Conservation (phyloP, 73 alveolate genomes). For the Symbiodinium pilosum region DNA sequence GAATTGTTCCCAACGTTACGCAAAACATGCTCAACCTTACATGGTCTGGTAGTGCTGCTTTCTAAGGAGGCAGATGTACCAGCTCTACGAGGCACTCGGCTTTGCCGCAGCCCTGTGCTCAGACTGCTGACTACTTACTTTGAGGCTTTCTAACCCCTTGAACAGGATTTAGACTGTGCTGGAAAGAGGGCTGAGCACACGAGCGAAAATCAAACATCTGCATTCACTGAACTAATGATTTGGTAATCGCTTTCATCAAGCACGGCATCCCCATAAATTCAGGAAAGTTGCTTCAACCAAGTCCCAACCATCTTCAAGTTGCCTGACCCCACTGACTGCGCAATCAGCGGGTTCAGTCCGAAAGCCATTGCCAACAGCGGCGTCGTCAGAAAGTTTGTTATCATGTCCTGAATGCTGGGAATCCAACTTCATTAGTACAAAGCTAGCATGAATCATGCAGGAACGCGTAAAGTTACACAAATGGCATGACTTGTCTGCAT, state of each 20-base stretch:
- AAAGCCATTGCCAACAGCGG: slow-evolving; percentile 83
- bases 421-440: too few relatives aligned
- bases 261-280: not conserved
- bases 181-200: not conserved
- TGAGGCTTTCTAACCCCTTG: too few relatives aligned
- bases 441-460: too few relatives aligned
- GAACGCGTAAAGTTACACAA: too few relatives aligned
- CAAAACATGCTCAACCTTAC: slow-evolving; percentile 42
- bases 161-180: not conserved
- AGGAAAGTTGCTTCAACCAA: slow-evolving; percentile 48
- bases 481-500: too few relatives aligned
- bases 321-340: slow-evolving; percentile 77
- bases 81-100: too few relatives aligned
- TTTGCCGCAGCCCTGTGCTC: too few relatives aligned
- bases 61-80: too few relatives aligned
- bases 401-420: too few relatives aligned
- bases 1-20: slow-evolving; percentile 64
- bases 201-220: not conserved
- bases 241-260: not conserved
- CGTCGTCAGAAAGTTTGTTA: slow-evolving; percentile 78
- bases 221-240: not conserved
- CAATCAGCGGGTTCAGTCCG: slow-evolving; percentile 69
- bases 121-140: too few relatives aligned
- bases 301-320: slow-evolving; percentile 72
- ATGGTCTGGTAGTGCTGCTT: too few relatives aligned